Conservation (phyloP, 2,329 filamentous ascomycete species). For the Acephala macrosclerotiorum region DNA sequence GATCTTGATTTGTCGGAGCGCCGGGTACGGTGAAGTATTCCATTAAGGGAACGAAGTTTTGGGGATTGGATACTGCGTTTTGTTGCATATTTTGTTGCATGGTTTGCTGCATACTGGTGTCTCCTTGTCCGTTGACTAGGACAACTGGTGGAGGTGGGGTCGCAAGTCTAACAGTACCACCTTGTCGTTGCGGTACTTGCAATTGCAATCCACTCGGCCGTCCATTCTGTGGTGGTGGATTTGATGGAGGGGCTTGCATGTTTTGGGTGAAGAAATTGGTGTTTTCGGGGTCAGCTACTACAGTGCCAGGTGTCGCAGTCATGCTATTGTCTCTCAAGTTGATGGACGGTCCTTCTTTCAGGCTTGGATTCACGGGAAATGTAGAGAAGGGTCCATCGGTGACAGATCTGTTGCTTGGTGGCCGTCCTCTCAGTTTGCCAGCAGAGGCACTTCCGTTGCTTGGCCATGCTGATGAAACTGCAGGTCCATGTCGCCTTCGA, state of each 20-base stretch:
- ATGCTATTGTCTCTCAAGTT: slow-evolving; percentile 51
- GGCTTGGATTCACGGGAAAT: slow-evolving; percentile 67
- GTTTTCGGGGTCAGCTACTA: slow-evolving; percentile 50
- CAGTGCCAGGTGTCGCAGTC: slow-evolving; percentile 47
- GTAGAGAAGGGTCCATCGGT: slow-evolving; percentile 74
- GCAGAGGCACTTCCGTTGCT: slow-evolving; percentile 66
- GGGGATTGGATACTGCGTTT: slow-evolving; percentile 31
- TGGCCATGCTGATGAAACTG: slow-evolving; percentile 91
- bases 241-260: slow-evolving; percentile 22
- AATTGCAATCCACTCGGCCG: slow-evolving; percentile 63
- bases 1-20: slow-evolving; percentile 31
- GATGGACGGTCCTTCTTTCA: slow-evolving; percentile 54
- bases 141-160: slow-evolving; percentile 55
- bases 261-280: slow-evolving; percentile 44
- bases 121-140: slow-evolving; percentile 55
- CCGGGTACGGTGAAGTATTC: slow-evolving; percentile 39
- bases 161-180: slow-evolving; percentile 67
- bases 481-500: slow-evolving; percentile 77
- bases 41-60: slow-evolving; percentile 37
- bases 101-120: slow-evolving; percentile 42
- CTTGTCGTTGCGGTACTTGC: slow-evolving; percentile 67
- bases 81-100: slow-evolving; percentile 43
- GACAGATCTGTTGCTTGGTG: slow-evolving; percentile 74
- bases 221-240: slow-evolving; percentile 28
- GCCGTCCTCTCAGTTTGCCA: slow-evolving; percentile 80